These are phyloP conservation scores for Penicillium sp. DNA, from an alignment of 2,329 filamentous ascomycete genomes.

Conservation along the genomic window DNA sequence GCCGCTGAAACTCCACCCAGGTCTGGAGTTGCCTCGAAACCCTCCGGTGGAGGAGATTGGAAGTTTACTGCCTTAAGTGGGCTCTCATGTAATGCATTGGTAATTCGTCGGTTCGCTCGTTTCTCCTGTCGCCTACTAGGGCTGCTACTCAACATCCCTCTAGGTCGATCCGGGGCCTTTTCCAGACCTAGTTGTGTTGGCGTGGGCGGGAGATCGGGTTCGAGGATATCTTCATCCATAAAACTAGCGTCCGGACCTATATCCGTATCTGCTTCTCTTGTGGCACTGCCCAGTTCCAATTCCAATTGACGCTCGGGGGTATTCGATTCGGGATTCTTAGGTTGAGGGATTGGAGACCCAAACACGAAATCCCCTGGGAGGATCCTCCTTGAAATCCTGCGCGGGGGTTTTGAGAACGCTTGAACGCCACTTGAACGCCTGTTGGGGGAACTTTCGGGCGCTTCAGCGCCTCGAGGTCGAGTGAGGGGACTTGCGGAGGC, in stretches of 20 bases:
- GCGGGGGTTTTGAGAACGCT: constrained; percentile 36
- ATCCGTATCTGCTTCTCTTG: constrained; percentile 19
- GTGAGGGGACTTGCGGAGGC: constrained; percentile 26
- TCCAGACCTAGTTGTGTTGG: constrained; percentile 41
- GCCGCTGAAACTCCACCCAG: constrained; percentile 20
- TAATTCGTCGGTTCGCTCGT: constrained; percentile 23
- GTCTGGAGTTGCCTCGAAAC: constrained; percentile 5
- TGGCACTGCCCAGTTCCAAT: constrained; percentile 31
- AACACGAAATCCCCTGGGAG: constrained; percentile 28
- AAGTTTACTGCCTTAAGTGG: constrained; percentile 28
- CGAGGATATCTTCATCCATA: constrained; percentile 40
- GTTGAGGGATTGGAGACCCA: constrained; percentile 22
- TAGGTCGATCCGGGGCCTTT: constrained; percentile 31
- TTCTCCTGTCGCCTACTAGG: constrained; percentile 32
- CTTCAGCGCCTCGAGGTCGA: constrained; percentile 10
- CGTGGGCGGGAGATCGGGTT: constrained; percentile 62
- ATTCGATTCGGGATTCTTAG: constrained; percentile 10
- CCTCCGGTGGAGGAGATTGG: constrained; percentile 13
- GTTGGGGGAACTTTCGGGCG: constrained; percentile 22
- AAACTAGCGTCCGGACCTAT: constrained; percentile 17
- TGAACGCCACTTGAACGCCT: constrained; percentile 30
- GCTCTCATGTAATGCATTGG: constrained; percentile 24
- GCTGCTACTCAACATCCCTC: constrained; percentile 35
- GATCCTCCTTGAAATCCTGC: constrained; percentile 34
- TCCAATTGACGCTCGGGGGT: constrained; percentile 34